Evolutionary conservation across 306 rosid genomes (phyloP).

Genomic region (Delonix regia): DNA sequence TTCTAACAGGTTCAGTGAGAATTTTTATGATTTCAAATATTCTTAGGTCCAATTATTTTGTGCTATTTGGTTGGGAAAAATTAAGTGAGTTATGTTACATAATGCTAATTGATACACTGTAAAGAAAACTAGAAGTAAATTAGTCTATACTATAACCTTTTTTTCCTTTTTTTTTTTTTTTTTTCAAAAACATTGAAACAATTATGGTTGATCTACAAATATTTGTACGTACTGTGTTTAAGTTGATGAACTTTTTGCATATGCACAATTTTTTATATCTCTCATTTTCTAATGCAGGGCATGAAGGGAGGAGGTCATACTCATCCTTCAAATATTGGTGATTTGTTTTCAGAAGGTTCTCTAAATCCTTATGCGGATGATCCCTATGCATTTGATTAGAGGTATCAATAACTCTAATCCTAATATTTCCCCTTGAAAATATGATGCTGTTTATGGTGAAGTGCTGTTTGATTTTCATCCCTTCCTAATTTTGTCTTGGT

Average conservation of each 20-base stretch:
- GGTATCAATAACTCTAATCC: slow-evolving; percentile 52
- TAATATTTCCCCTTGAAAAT: slow-evolving; percentile 22
- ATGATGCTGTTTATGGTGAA: background rate
- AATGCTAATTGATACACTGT: slow-evolving; percentile 9
- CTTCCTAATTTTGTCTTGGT: background rate
- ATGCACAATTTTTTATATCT: background rate
- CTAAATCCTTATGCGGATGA: slow-evolving; percentile 97
- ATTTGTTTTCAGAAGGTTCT: slow-evolving; percentile 95
- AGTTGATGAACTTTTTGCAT: slow-evolving; percentile 28
- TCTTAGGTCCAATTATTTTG: slow-evolving; percentile 33
- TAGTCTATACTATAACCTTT: background rate
- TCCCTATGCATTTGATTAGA: slow-evolving; percentile 92
- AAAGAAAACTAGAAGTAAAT: background rate
- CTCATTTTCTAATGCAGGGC: slow-evolving; percentile 47
- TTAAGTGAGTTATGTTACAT: slow-evolving; percentile 20
- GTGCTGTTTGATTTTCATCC: background rate
- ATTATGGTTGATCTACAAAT: slow-evolving; percentile 14
- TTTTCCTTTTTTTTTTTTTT: background rate
- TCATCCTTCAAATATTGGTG: slow-evolving; percentile 80
- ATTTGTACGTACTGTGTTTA: slow-evolving; percentile 11
- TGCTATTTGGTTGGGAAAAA: slow-evolving; percentile 13
- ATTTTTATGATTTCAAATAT: slow-evolving; percentile 24
- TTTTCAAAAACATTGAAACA: slow-evolving; percentile 21
- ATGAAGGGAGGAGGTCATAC: slow-evolving; percentile 56
- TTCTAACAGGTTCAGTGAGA: slow-evolving; percentile 27